These are phyloP conservation scores for Fusarium dlaminii DNA, from an alignment of 2,329 filamentous ascomycete genomes.

Conservation along the genomic window DNA sequence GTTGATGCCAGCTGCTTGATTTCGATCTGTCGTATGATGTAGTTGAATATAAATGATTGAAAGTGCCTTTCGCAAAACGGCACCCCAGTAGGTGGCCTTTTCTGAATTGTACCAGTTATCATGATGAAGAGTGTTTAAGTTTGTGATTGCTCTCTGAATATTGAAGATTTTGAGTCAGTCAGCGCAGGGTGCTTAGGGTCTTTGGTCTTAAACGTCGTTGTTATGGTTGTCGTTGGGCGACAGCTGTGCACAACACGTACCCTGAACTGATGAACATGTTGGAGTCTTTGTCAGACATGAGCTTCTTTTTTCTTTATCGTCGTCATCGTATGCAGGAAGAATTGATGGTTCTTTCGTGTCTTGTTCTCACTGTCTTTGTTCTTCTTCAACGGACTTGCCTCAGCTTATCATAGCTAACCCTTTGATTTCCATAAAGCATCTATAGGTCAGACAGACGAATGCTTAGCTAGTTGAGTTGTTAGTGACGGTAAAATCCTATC, in stretches of 20 bases:
- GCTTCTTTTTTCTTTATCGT: neutral
- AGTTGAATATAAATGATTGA: neutral
- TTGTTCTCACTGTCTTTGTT: neutral
- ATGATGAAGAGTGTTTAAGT: neutral
- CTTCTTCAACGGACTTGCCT: neutral
- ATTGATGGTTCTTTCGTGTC: neutral
- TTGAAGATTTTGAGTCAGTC: too few species aligned
- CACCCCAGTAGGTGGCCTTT: neutral
- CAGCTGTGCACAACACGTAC: neutral
- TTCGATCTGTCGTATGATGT: neutral
- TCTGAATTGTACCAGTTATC: neutral
- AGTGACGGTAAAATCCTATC: accelerated
- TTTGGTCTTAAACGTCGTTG: neutral
- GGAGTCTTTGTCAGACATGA: neutral
- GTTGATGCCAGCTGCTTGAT: neutral
- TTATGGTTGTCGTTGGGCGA: neutral
- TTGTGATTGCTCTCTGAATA: neutral
- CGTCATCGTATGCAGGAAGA: too few species aligned
- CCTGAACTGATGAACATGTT: neutral
- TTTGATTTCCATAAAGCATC: neutral
- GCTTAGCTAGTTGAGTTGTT: accelerated
- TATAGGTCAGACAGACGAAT: too few species aligned
- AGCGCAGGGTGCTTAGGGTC: neutral
- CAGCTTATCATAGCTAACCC: neutral
- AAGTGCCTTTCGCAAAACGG: slow-evolving; percentile 19